A percentile compares a stretch with the other conserved stretches of the same genome.
Evolutionary conservation across 1,284 basidiomycete genomes (phyloP).

Genomic region (Melampsora americana): DNA sequence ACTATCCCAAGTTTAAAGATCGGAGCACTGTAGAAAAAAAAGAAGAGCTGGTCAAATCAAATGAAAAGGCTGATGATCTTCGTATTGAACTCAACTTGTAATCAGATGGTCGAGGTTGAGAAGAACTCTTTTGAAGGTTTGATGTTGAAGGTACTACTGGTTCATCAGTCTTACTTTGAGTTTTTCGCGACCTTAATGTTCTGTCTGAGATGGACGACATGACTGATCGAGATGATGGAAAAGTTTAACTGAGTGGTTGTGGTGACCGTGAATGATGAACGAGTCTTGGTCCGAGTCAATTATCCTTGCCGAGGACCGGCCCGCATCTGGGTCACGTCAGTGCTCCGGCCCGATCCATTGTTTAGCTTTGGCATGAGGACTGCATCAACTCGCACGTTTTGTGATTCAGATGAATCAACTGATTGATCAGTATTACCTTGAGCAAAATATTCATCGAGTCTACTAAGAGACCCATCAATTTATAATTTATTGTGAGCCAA

Average conservation of each 20-base stretch:
- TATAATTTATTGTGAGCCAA: neutral
- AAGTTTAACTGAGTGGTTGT: too few relatives aligned
- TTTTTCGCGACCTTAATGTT: neutral
- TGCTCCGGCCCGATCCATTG: too few relatives aligned
- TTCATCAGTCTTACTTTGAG: neutral
- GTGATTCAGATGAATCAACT: too few relatives aligned
- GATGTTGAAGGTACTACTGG: neutral
- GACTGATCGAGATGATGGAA: neutral
- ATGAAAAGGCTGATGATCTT: neutral
- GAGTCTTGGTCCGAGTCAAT: too few relatives aligned
- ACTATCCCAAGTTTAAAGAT: slow-evolving; percentile 38
- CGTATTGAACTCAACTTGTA: slow-evolving; percentile 25
- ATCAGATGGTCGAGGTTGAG: slow-evolving; percentile 14
- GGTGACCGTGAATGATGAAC: too few relatives aligned
- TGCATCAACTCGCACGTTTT: too few relatives aligned
- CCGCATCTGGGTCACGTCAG: too few relatives aligned
- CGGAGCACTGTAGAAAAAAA: slow-evolving; percentile 13
- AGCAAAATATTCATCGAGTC: neutral
- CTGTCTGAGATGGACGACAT: slow-evolving; percentile 1
- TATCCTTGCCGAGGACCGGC: too few relatives aligned
- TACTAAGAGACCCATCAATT: neutral
- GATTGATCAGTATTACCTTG: neutral
- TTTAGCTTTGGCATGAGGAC: too few relatives aligned
- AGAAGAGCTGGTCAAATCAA: neutral
- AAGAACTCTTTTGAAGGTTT: neutral